Base-by-base conservation (phyloP, 805 yeast genomes). In the Candida chauliodis region DNA sequence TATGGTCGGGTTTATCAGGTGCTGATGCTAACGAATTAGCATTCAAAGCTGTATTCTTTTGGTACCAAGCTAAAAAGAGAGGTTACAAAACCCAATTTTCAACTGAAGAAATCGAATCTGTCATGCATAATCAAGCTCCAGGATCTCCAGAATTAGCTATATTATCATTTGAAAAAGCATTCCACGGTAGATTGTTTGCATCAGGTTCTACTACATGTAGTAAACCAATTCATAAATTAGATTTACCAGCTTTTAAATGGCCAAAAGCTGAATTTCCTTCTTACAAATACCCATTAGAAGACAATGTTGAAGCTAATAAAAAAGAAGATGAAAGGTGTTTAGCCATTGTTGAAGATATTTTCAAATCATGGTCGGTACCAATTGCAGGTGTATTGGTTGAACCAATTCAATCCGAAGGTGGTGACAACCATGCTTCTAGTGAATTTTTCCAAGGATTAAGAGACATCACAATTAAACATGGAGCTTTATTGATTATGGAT, bases 181-280 rank as follows among this genome's bases (percentile, higher is more conserved):
- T 90, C 84, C 98, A 90, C 60, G 98, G 98, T 48, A 80, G 98
- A 66, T 67, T 89, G 47, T 88, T 90, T 67, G 98, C 96, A 17
- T 77, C 95, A 39, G 89, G 86, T 30, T 84, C 96, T 5, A 79
- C 87, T 48, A 90, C 98, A 27, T 79, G 95, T 61, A 88, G 96
- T 41, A 91, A 88, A 72, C 96, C 97, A 49, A 77, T 91, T 52
- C 98, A 90, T 73, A 90, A 91, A 70, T 70, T 90, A 62, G 90
- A 83, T 63, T 71, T 91, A 66, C 98, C 98, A 44, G 80, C 95
- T 5, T 90, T 90, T 71, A 78, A 86, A 56, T 90, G 97, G 97
- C 98, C 98, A 57, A 89, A 85, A 61, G 96, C 96, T 40, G 88
- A 87, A 46, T 90, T 81, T 71, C 98, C 98, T 47, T 52, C 75